Evolutionary conservation across 2,329 filamentous ascomycete species (phyloP), one percentile per base, ranked within the genome.

Genomic region (Pseudogymnoascus sp.): DNA sequence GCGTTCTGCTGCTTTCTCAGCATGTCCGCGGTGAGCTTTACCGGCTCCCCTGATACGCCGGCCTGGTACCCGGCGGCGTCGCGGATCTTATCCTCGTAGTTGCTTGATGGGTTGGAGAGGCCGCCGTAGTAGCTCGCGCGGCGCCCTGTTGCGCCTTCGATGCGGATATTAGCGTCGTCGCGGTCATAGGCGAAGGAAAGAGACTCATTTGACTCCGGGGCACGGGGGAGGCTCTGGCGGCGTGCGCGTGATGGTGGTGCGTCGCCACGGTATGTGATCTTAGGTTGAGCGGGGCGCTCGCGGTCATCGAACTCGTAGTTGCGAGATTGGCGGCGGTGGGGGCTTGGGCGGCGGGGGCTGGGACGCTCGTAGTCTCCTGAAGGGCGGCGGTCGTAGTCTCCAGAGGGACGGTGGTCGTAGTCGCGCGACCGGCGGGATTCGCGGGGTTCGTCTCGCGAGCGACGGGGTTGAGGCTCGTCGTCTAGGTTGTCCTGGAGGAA

Each of bases 21-120:
- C 11, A 77, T 75, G 64, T 86, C 84, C 1, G 80, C 80, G 3
- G 85, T 87, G 63, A 87, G 72, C 1, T 79, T 78, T 62, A 81
- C 69, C 39, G 73, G 70, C 2, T 77, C 71, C 5, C 80, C 81
- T 45, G 71, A 77, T 5, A 82, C 76, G 3, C 81, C 77, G 16
- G 84, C 79, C 69, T 86, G 84, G 70, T 87, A 86, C 23, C 71
- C 72, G 18, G 75, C 68, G 31, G 80, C 81, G 65, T 75, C 70
- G 18, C 75, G 75, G 4, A 81, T 66, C 66, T 83, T 77, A 26
- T 77, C 76, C 62, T 78, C 76, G 61, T 79, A 78, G 64, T 74
- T 12, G 63, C 45, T 62, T 68, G 68, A 7, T 67, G 66, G 26
- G 68, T 69, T 23, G 61, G 62, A 64, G 18, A 21, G 16, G 3